A percentile compares a stretch with the other conserved stretches of the same genome.
These are phyloP conservation scores for Pythium aristosporum DNA, from an alignment of 352 stramenopile genomes.

Conservation along the genomic window DNA sequence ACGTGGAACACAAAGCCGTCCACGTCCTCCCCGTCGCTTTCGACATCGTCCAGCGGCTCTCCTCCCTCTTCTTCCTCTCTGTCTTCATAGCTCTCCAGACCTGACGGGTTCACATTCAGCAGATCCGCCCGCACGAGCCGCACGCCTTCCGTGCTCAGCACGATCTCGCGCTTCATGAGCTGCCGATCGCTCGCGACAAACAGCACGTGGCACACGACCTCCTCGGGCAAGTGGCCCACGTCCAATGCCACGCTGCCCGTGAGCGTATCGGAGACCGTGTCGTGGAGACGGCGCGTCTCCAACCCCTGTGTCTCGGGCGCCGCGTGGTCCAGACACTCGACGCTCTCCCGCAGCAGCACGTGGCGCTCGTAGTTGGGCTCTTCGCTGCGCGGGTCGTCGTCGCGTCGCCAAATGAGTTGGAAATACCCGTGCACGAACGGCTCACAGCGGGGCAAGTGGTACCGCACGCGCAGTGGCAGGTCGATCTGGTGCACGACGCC, in stretches of 20 bases:
- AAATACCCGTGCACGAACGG: slow-evolving; percentile 59
- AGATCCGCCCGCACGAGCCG: slow-evolving; percentile 30
- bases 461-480: slow-evolving; percentile 40
- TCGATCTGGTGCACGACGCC: slow-evolving; percentile 46
- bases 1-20: slow-evolving; percentile 49
- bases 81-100: slow-evolving; percentile 22
- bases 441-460: slow-evolving; percentile 41
- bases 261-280: slow-evolving; percentile 26
- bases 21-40: slow-evolving; percentile 16
- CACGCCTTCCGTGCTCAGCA: slow-evolving; percentile 52
- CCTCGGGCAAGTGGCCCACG: slow-evolving; percentile 40
- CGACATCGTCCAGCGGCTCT: slow-evolving; percentile 12
- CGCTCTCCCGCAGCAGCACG: slow-evolving; percentile 43
- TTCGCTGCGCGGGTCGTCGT: slow-evolving; percentile 46
- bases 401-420: slow-evolving; percentile 58
- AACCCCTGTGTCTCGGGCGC: slow-evolving; percentile 14
- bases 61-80: not conserved
- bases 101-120: not conserved
- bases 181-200: slow-evolving; percentile 61
- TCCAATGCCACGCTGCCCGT: slow-evolving; percentile 42
- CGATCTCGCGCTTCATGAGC: slow-evolving; percentile 57
- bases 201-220: slow-evolving; percentile 53
- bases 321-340: slow-evolving; percentile 30
- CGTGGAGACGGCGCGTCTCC: slow-evolving; percentile 26
- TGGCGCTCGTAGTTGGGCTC: slow-evolving; percentile 50